phyloP scores from a whole-genome alignment of 306 rosid genomes.

The Rosa chinensis region DNA sequence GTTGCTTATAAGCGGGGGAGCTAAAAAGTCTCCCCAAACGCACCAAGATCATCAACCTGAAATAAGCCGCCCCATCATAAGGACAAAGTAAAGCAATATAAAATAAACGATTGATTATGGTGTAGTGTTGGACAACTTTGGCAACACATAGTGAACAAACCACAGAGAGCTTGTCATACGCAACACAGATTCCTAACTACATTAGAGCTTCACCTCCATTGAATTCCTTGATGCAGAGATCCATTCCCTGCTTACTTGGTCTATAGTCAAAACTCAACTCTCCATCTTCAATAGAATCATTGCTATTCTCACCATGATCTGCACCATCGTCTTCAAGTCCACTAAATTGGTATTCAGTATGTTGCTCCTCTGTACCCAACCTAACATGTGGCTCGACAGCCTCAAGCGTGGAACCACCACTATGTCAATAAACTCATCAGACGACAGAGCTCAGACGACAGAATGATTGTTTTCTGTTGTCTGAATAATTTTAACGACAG shows the following conservation, averaged over 20 bases:
- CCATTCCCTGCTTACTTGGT: constrained; percentile 50
- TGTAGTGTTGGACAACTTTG: background rate
- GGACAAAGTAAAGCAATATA: background rate
- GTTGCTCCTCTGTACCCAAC: constrained; percentile 57
- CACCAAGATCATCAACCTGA: constrained; percentile 51
- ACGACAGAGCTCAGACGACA: too few relatives aligned
- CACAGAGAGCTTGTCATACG: constrained; percentile 7
- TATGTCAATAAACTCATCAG: too few relatives aligned
- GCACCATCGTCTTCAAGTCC: constrained; percentile 65
- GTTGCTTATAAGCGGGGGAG: too few relatives aligned
- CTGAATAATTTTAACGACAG: too few relatives aligned
- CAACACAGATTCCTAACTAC: constrained; percentile 6
- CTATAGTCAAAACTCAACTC: constrained; percentile 79
- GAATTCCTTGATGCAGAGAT: constrained; percentile 58
- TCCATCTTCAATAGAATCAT: constrained; percentile 40
- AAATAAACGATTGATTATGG: background rate
- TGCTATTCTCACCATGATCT: constrained; percentile 40
- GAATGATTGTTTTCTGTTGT: too few relatives aligned
- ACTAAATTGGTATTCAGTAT: constrained; percentile 75
- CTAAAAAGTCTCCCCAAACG: too few relatives aligned
- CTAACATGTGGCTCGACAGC: constrained; percentile 85
- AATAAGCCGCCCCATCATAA: constrained; percentile 21
- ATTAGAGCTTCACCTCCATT: constrained; percentile 52
- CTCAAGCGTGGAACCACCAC: constrained; percentile 53
- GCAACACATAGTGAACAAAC: background rate